These are phyloP conservation scores for Leucocoprinus birnbaumii DNA, from an alignment of 768 basidiomycete genomes.

Conservation along the genomic window DNA sequence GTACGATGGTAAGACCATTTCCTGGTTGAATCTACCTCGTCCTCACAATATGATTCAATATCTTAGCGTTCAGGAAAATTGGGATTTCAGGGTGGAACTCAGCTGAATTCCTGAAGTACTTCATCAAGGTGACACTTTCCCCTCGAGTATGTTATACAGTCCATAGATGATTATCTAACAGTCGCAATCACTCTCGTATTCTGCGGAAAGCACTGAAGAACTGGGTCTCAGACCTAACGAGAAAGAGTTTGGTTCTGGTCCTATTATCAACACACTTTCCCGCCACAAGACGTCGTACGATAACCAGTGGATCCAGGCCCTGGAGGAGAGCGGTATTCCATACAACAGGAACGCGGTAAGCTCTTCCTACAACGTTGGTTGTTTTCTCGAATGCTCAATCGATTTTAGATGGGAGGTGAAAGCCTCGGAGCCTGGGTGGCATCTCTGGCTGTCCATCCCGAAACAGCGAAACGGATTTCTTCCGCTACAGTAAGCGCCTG, in stretches of 20 bases:
- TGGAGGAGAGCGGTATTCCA: conserved; percentile 15
- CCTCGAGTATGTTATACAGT: too few species aligned
- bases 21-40: too few species aligned
- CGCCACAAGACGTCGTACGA: conserved; percentile 3
- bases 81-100: conserved; percentile 17
- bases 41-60: not conserved
- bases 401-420: conserved; percentile 15
- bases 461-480: conserved; percentile 14
- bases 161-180: not conserved
- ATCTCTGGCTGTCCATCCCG: conserved; percentile 14
- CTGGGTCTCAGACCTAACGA: conserved; percentile 4
- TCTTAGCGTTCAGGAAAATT: conserved; percentile 14
- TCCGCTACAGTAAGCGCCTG: conserved; percentile 17
- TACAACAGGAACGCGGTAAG: conserved; percentile 17
- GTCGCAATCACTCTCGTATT: conserved; percentile 14
- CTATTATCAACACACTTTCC: conserved; percentile 15
- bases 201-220: not conserved
- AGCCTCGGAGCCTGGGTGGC: conserved; percentile 16
- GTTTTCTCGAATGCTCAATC: not conserved
- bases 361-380: not conserved
- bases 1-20: conserved; percentile 12
- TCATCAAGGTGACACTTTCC: conserved; percentile 12
- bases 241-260: conserved; percentile 14
- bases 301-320: conserved; percentile 9
- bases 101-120: conserved; percentile 14